phyloP scores from a whole-genome alignment of 441 rosid genomes.

The Erysimum cheiri region DNA sequence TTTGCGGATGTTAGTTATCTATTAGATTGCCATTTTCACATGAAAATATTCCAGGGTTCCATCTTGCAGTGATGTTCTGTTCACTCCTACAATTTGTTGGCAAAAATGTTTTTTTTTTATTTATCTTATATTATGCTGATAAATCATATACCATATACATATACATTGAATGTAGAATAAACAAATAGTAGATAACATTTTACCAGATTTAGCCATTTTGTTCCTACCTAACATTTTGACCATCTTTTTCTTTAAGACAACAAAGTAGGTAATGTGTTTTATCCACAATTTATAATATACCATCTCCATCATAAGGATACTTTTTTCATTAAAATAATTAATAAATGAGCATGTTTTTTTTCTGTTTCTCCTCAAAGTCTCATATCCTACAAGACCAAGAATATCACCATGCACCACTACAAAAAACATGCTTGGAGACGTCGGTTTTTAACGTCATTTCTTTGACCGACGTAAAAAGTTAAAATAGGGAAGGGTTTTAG shows the following conservation, averaged over 20 bases:
- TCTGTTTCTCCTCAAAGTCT: neutral
- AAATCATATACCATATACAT: neutral
- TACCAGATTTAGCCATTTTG: neutral
- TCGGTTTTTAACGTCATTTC: no score
- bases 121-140: neutral
- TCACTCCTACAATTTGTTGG: slow-evolving; percentile 1
- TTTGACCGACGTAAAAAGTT: no score
- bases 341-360: neutral
- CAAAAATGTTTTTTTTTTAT: neutral
- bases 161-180: neutral
- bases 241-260: neutral
- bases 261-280: neutral
- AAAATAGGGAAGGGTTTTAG: no score
- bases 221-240: neutral
- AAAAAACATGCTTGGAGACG: no score
- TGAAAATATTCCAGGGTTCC: neutral
- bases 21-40: slow-evolving; percentile 14
- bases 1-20: neutral
- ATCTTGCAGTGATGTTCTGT: slow-evolving; percentile 4
- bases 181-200: no score
- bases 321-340: neutral
- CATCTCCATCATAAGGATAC: neutral
- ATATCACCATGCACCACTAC: no score
- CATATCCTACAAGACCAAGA: neutral
- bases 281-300: neutral